Conservation (phyloP, 1,284 basidiomycete genomes). For the Heterobasidion annosum region DNA sequence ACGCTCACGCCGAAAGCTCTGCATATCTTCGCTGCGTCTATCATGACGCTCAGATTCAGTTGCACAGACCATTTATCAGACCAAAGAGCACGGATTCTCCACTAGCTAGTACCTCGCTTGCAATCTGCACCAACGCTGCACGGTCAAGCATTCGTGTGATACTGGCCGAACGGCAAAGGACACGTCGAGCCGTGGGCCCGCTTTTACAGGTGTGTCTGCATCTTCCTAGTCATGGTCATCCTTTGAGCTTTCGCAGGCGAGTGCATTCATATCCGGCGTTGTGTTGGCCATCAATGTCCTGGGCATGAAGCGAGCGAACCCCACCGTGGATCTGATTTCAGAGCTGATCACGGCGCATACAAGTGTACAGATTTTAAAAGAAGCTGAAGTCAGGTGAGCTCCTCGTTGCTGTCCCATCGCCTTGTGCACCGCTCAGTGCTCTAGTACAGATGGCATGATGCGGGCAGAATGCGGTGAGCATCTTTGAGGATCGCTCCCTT, state of each 20-base stretch:
- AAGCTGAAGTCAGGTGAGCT: background rate
- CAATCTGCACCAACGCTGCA: conserved; percentile 57
- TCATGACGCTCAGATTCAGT: conserved; percentile 46
- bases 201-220: too few species aligned
- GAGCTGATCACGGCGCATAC: background rate
- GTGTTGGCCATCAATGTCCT: background rate
- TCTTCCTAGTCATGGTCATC: too few species aligned
- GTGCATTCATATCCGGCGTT: too few species aligned
- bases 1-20: conserved; percentile 43
- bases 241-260: too few species aligned
- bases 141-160: conserved; percentile 47
- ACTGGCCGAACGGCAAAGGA: conserved; percentile 25
- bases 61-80: conserved; percentile 58
- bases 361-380: background rate
- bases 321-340: background rate
- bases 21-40: conserved; percentile 44
- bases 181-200: too few species aligned
- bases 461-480: too few species aligned
- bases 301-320: background rate
- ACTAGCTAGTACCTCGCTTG: conserved; percentile 43
- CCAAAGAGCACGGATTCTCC: conserved; percentile 31
- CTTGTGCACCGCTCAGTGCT: too few species aligned
- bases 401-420: too few species aligned
- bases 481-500: too few species aligned
- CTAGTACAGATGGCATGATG: too few species aligned